These are phyloP conservation scores for Phaeotremella fagi DNA, from an alignment of 768 basidiomycete species.

Conservation along the genomic window DNA sequence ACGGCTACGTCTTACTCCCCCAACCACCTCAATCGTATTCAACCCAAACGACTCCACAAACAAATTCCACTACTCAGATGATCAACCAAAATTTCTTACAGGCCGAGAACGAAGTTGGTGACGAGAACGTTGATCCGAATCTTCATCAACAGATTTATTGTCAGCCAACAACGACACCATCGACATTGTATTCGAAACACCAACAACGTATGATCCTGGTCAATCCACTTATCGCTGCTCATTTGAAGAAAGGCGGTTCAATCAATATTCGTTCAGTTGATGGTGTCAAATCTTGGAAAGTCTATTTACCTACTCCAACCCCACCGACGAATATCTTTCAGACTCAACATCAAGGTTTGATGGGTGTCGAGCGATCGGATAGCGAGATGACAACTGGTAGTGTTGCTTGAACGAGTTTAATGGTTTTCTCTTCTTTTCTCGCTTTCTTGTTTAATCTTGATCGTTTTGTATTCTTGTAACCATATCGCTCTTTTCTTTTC, in stretches of 20 bases:
- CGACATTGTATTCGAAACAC: not conserved
- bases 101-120: too few species aligned
- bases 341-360: too few species aligned
- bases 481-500: too few species aligned
- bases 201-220: conserved; percentile 26
- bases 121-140: too few species aligned
- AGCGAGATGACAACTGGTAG: too few species aligned
- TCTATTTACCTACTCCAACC: conserved; percentile 4
- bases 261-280: conserved; percentile 25
- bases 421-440: too few species aligned
- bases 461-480: too few species aligned
- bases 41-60: too few species aligned
- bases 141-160: not conserved
- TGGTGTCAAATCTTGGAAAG: conserved; percentile 20
- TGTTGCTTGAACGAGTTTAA: too few species aligned
- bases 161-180: not conserved
- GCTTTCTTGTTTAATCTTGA: too few species aligned
- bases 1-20: not conserved
- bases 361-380: not conserved
- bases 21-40: too few species aligned
- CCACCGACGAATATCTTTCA: not conserved
- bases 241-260: conserved; percentile 28
- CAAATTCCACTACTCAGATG: not conserved
- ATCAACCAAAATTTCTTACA: not conserved
- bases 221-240: conserved; percentile 30